Conservation (phyloP, 441 rosid species). For the Erysimum cheiri region DNA sequence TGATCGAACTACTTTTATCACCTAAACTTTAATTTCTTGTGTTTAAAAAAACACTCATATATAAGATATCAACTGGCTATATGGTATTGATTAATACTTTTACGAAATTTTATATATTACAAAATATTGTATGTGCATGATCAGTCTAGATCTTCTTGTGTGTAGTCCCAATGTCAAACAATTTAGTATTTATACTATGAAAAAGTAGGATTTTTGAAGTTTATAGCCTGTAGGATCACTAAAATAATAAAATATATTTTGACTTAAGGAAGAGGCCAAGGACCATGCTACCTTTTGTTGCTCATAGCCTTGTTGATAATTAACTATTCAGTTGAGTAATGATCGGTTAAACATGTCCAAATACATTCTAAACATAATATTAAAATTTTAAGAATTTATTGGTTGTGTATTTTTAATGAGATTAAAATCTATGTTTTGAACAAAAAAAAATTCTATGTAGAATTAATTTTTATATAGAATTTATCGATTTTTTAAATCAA, state of each 20-base stretch:
- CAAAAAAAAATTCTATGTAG: no score
- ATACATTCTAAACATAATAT: slow-evolving; percentile 11
- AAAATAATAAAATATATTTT: slow-evolving; percentile 19
- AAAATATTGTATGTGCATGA: slow-evolving; percentile 7
- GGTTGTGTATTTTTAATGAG: neutral
- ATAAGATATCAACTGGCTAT: neutral
- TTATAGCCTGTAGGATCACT: neutral
- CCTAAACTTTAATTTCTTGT: neutral
- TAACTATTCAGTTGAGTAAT: neutral
- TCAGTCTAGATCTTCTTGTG: neutral
- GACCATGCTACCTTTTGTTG: slow-evolving; percentile 36
- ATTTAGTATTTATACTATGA: no score
- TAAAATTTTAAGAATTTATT: neutral
- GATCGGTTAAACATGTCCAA: slow-evolving; percentile 20
- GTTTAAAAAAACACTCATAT: neutral
- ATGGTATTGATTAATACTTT: neutral
- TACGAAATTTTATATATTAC: neutral
- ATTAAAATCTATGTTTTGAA: neutral
- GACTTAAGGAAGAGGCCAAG: slow-evolving; percentile 42
- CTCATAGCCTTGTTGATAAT: slow-evolving; percentile 23
- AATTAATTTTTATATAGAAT: neutral
- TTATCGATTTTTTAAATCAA: neutral
- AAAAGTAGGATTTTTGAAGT: neutral
- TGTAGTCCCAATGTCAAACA: slow-evolving; percentile 9
- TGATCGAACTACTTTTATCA: neutral